Evolutionary conservation across 2,329 filamentous ascomycete genomes (phyloP), one percentile per base, ranked within the genome.

Genomic region (Sclerotinia spermophila): DNA sequence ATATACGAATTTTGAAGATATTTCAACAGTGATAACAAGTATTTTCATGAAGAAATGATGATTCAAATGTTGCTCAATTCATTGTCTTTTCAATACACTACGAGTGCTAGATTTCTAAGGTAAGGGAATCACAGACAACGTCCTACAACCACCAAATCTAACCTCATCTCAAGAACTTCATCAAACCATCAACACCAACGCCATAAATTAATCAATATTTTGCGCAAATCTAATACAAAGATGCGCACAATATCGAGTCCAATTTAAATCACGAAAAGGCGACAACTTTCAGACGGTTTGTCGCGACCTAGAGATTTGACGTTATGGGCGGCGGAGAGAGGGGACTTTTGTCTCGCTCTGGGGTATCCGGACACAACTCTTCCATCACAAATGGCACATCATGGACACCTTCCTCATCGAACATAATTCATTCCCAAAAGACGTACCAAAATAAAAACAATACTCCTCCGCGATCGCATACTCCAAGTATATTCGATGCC

Each of bases 391-490:
- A 72, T 71, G 86, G 88, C 82, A 83, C 86, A 76, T 79, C 82
- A 84, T 92, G 90, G 90, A 85, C 85, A 74, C 84, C 88, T 76
- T 86, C 88, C 76, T 84, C 85, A 73, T 79, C 83, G 73, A 82
- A 83, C 77, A 82, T 85, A 73, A 78, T 81, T 74, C 82, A 82
- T 79, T 42, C 67, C 24, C 84, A 82, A 72, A 83, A 79, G 75
- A 80, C 85, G 78, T 83, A 88, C 73, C 86, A 86, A 75, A 85
- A 84, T 79, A 83, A 86, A 77, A 89, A 92, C 79, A 89, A 92
- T 84, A 86, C 82, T 70, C 74, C 77, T 62, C 71, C 75, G 71
- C 75, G 77, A 51, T 76, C 76, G 61, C 76, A 77, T 73, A 77
- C 75, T 70, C 74, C 77, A 61, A 74, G 68, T 73, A 68, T 73